A percentile compares a stretch with the other conserved stretches of the same genome.
These are phyloP conservation scores for Anastatica hierochuntica DNA, from an alignment of 345 rosid genomes.

Conservation along the genomic window DNA sequence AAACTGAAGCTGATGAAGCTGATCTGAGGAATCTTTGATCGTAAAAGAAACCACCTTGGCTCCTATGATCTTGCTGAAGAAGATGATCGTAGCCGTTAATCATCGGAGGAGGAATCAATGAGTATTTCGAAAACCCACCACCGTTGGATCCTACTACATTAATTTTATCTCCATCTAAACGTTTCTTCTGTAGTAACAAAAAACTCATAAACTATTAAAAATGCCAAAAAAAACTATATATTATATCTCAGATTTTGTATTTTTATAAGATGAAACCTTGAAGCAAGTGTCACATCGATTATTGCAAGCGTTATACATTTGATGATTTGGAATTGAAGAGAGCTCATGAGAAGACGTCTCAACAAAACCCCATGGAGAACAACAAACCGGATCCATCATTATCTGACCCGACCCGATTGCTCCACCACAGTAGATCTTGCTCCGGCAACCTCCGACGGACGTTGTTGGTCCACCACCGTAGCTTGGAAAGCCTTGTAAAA, in stretches of 20 bases:
- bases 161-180: constrained; percentile 22
- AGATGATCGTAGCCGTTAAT: constrained; percentile 15
- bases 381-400: constrained; percentile 22
- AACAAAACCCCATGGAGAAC: constrained; percentile 17
- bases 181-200: constrained; percentile 38
- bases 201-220: background rate
- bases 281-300: constrained; percentile 36
- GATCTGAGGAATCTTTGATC: constrained; percentile 20
- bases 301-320: constrained; percentile 18
- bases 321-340: constrained; percentile 80
- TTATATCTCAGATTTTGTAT: background rate
- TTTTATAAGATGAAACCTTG: constrained; percentile 31
- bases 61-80: constrained; percentile 12
- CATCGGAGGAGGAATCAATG: constrained; percentile 13
- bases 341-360: constrained; percentile 51
- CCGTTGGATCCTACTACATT: constrained; percentile 25
- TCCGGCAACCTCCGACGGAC: constrained; percentile 18
- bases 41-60: background rate
- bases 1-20: background rate
- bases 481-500: constrained; percentile 31
- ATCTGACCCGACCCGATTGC: constrained; percentile 34
- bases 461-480: constrained; percentile 13
- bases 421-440: constrained; percentile 18
- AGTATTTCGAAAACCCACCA: constrained; percentile 24
- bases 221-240: background rate